phyloP scores from a whole-genome alignment of 495 filamentous ascomycete genomes.

The Neurospora tetraspora region DNA sequence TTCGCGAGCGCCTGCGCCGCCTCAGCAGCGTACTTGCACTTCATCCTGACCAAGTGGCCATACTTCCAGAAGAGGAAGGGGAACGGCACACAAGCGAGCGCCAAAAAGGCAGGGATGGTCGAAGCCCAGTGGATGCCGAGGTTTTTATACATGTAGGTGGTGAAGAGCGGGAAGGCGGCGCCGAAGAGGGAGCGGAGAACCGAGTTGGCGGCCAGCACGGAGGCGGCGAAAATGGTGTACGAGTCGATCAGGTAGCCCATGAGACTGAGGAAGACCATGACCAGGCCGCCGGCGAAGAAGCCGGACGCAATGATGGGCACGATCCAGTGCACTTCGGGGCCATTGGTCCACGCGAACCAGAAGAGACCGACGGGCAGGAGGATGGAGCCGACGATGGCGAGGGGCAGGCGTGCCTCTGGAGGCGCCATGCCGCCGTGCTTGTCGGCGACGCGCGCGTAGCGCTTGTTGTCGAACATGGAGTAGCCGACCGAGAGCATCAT shows the following conservation, averaged over 20 bases:
- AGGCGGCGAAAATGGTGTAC: slow-evolving; percentile 74
- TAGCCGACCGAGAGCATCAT: slow-evolving; percentile 58
- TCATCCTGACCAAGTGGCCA: slow-evolving; percentile 51
- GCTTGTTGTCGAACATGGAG: slow-evolving; percentile 56
- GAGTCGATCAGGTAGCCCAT: slow-evolving; percentile 77
- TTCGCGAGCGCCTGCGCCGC: slow-evolving; percentile 41
- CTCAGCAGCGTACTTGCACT: slow-evolving; percentile 68
- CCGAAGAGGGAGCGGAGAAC: slow-evolving; percentile 59
- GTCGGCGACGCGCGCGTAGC: slow-evolving; percentile 44
- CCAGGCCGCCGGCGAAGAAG: slow-evolving; percentile 39
- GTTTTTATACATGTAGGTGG: slow-evolving; percentile 60
- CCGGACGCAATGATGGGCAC: slow-evolving; percentile 36
- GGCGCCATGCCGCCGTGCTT: slow-evolving; percentile 44
- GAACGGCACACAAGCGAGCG: slow-evolving; percentile 65
- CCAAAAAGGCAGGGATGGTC: slow-evolving; percentile 66
- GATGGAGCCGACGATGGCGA: slow-evolving; percentile 54
- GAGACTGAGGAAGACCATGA: slow-evolving; percentile 58
- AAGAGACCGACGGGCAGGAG: slow-evolving; percentile 45
- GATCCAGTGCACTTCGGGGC: slow-evolving; percentile 40
- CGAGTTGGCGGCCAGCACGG: slow-evolving; percentile 67
- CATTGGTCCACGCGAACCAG: slow-evolving; percentile 54
- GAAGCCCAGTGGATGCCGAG: slow-evolving; percentile 78
- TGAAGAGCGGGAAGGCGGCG: slow-evolving; percentile 81
- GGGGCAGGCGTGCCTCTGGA: slow-evolving; percentile 73
- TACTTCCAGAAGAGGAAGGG: slow-evolving; percentile 76